Conservation (phyloP, 768 basidiomycete genomes). For the Suillus americanus region DNA sequence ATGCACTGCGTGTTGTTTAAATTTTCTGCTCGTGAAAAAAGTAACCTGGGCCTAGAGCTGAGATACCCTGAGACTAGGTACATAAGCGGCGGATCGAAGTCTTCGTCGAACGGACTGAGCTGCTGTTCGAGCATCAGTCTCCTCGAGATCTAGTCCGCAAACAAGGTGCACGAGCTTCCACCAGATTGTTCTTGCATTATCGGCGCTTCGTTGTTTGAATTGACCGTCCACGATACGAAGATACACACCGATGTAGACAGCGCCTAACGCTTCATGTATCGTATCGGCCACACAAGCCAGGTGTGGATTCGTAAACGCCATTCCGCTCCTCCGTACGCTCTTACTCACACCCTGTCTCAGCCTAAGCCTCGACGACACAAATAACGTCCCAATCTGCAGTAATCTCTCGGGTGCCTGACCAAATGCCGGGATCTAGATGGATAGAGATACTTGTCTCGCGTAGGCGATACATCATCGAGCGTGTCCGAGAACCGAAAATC, state of each 20-base stretch:
- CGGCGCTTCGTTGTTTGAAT: conserved; percentile 45
- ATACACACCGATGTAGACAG: conserved; percentile 60
- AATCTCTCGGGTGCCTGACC: neutral
- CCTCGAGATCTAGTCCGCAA: conserved; percentile 41
- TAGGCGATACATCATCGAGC: conserved; percentile 20
- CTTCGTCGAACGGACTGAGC: conserved; percentile 1
- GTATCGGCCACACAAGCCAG: conserved; percentile 43
- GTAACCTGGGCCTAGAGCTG: too few species aligned
- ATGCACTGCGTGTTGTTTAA: too few species aligned
- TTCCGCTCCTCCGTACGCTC: conserved; percentile 47
- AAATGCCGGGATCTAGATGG: conserved; percentile 26
- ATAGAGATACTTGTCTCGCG: conserved; percentile 40
- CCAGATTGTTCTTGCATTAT: conserved; percentile 53
- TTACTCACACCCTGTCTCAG: conserved; percentile 42
- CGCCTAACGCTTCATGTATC: conserved; percentile 45
- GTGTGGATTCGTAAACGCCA: conserved; percentile 55
- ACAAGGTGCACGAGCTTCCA: conserved; percentile 51
- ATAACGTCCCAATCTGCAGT: conserved; percentile 23
- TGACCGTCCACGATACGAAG: conserved; percentile 68
- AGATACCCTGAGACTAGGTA: conserved; percentile 20
- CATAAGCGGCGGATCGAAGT: conserved; percentile 18
- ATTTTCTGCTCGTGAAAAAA: too few species aligned
- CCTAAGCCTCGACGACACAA: conserved; percentile 70
- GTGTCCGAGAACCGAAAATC: neutral
- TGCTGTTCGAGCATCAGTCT: conserved; percentile 32